A percentile compares a stretch with the other conserved stretches of the same genome.
phyloP scores from a whole-genome alignment of 805 yeast genomes.

The Naumovozyma castellii region DNA sequence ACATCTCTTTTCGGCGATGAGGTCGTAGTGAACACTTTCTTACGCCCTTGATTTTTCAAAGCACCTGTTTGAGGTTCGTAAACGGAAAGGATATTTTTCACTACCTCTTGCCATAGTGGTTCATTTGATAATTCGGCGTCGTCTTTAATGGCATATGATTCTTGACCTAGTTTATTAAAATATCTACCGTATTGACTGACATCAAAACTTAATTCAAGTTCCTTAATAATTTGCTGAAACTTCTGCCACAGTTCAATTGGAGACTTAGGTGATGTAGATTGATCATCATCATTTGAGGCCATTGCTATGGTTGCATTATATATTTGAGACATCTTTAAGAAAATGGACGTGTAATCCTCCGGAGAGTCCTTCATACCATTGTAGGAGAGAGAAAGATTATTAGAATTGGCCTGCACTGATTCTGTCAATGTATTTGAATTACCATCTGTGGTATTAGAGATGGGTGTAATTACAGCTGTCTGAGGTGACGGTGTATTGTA shows the following conservation, averaged over 20 bases:
- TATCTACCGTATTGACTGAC: slow-evolving; percentile 25
- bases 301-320: slow-evolving; percentile 22
- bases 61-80: slow-evolving; percentile 25
- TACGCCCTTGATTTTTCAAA: slow-evolving; percentile 9
- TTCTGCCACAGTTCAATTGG: slow-evolving; percentile 28
- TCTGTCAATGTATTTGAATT: background rate
- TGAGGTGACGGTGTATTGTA: background rate
- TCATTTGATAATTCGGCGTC: slow-evolving; percentile 21
- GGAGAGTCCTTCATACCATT: background rate
- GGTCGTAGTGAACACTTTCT: slow-evolving; percentile 3
- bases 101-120: slow-evolving; percentile 23
- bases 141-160: slow-evolving; percentile 25
- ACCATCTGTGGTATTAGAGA: background rate
- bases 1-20: background rate
- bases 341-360: slow-evolving; percentile 9
- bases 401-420: background rate
- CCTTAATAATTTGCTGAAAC: slow-evolving; percentile 29
- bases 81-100: slow-evolving; percentile 19
- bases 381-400: background rate
- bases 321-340: slow-evolving; percentile 23
- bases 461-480: background rate
- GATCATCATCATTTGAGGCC: slow-evolving; percentile 21
- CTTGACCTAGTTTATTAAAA: slow-evolving; percentile 24
- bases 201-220: slow-evolving; percentile 26
- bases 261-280: slow-evolving; percentile 27